Evolutionary conservation across 257 asterid species (phyloP), one percentile per base, ranked within the genome.

Genomic region (Solanum paucissectum): DNA sequence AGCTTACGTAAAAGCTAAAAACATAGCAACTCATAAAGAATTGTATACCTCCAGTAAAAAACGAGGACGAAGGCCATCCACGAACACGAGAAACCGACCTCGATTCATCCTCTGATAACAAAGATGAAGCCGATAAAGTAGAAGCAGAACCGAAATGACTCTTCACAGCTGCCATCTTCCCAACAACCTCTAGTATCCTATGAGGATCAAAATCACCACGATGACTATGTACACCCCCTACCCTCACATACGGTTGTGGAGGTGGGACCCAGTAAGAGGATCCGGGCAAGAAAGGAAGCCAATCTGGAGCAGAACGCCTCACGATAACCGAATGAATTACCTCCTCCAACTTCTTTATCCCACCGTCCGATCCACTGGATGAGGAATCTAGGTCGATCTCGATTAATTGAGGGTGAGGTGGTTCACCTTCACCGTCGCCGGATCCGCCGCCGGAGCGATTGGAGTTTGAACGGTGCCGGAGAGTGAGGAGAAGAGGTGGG

Each of bases 231-330:
- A 46, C 5, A 27, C 66, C 68, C 23, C 85, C 85, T 2, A 81
- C 10, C 12, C 46, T 81, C 66, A 81, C 68, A 46, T 44, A 81
- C 18, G 85, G 84, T 42, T 77, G 83, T 7, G 82, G 74, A n/a
- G 90, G 93, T n/a, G 93, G 94, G 87, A 92, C 92, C 91, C 91
- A 91, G 81, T 87, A 92, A 11, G 94, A 92, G 27, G 87, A 88
- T 2, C 93, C 93, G 2, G 93, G 93, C 10, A 89, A 81, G 44
- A 91, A 91, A 14, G 92, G 92, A 6, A 91, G 69, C 92, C 93
- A 91, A 91, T 91, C 93, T 9, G 93, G 93, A 1, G 93, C 89
- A 29, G 93, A 86, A n/a, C 93, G 91, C 60, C 92, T 90, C 36
- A 89, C 91, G 23, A 90, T 88, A 40, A 91, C 73, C 20, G 79